Base-by-base conservation (phyloP, 108 stramenopile genomes). In the Skeletonema potamos region DNA sequence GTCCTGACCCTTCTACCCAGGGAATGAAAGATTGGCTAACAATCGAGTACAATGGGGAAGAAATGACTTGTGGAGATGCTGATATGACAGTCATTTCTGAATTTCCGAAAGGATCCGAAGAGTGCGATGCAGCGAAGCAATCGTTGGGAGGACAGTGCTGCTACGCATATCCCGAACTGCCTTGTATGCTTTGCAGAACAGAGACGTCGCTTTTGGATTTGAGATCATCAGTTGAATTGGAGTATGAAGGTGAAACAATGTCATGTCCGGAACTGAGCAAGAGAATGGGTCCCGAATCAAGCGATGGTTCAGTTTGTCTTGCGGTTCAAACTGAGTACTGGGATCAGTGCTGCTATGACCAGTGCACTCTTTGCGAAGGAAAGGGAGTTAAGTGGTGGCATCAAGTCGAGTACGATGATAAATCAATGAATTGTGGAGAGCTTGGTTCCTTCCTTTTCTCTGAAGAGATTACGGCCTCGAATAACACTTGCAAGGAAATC, bases 11-110 rank as follows among this genome's bases (percentile, higher is more conserved):
- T 62, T 72, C 66, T 5, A 79, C 72, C 18, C 78, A 79, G 61
- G 78, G 78, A n/a, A 79, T 79, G 61, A 79, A 73, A 55, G 72
- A 66, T 57, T 79, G 78, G 78, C 36, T 79, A 17, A 72, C 68
- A 33, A 44, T 79, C 11, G 72, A 73, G n/a, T 79, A 56, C 34
- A 55, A 67, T 32, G 78, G 78, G 3, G 70, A 73, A 37, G 55
- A 61, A 12, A 79, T 70, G 54, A 79, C 78, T 36, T 79, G 78
- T 46, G 71, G 64, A 12, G 78, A 79, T n/a, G 78, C 78, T 10
- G 78, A 79, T 44, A 67, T 79, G 64, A 32, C 51, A 11, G 62
- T 68, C 32, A 68, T 79, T 24, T 46, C 46, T 48, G 56, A 48
- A 17, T 73, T 67, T n/a, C 67, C 72, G 15, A 73, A 66, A 43